Conservation (phyloP, 2,329 filamentous ascomycete genomes). For the Scorias spongiosa region DNA sequence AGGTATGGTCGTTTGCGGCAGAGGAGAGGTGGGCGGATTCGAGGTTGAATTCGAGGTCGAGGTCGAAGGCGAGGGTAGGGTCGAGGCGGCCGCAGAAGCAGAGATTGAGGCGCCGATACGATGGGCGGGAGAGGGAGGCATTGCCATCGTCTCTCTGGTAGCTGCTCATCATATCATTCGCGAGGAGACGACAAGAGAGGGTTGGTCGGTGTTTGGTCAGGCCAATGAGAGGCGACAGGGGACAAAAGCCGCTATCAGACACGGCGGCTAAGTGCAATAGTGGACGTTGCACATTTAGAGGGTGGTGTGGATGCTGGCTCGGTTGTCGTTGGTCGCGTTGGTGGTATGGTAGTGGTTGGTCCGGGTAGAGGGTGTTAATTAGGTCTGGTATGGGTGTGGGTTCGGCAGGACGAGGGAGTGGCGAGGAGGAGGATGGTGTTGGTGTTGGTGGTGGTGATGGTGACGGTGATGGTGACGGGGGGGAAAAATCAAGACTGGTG, state of each 20-base stretch:
- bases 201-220: neutral
- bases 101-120: neutral
- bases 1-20: neutral
- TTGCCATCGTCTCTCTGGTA: neutral
- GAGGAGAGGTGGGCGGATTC: neutral
- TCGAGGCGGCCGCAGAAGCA: neutral
- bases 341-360: too few relatives aligned
- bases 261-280: neutral
- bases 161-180: neutral
- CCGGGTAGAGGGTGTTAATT: too few relatives aligned
- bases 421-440: too few relatives aligned
- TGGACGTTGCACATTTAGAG: too few relatives aligned
- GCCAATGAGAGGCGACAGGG: neutral
- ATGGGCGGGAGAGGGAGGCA: neutral
- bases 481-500: too few relatives aligned
- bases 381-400: too few relatives aligned
- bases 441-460: too few relatives aligned
- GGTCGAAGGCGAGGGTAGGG: neutral
- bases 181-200: neutral
- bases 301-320: too few relatives aligned
- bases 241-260: neutral
- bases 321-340: too few relatives aligned
- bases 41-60: constrained; percentile 1
- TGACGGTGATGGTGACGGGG: too few relatives aligned
- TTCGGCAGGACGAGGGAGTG: too few relatives aligned